These are phyloP conservation scores for Diplodia seriata DNA, from an alignment of 2,329 filamentous ascomycete species.

Conservation along the genomic window DNA sequence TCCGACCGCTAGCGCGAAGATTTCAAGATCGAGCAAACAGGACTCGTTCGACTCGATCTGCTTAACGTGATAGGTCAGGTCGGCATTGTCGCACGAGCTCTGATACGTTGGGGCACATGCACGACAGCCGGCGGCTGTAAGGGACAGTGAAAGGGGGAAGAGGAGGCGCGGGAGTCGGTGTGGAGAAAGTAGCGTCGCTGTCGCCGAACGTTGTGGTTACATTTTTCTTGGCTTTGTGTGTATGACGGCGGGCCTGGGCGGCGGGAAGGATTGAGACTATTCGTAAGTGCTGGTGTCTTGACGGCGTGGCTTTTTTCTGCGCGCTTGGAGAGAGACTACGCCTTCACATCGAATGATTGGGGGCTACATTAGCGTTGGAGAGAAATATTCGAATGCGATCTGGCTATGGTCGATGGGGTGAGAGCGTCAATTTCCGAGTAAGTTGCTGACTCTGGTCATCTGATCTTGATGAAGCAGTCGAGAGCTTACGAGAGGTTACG, in stretches of 20 bases:
- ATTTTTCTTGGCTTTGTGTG: background rate
- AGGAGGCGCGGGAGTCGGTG: background rate
- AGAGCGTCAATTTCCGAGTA: background rate
- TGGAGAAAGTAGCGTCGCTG: background rate
- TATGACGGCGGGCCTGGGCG: background rate
- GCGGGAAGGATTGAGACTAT: background rate
- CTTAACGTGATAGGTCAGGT: no score
- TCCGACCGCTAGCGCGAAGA: no score
- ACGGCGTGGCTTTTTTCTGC: background rate
- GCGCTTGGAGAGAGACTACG: background rate
- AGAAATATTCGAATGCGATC: background rate
- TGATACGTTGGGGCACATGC: no score
- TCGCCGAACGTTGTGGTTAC: background rate
- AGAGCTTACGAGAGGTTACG: background rate
- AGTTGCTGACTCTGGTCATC: background rate
- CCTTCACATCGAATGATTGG: background rate
- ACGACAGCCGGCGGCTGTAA: no score
- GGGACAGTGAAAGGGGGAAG: no score
- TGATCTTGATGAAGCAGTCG: background rate
- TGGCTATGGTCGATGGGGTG: background rate
- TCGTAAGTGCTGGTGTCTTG: background rate
- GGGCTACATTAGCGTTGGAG: background rate
- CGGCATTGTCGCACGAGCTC: no score
- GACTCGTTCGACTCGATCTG: no score
- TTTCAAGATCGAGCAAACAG: no score